A percentile compares a stretch with the other conserved stretches of the same genome.
These are phyloP conservation scores for Daedalea quercina DNA, from an alignment of 768 basidiomycete species.

Conservation along the genomic window DNA sequence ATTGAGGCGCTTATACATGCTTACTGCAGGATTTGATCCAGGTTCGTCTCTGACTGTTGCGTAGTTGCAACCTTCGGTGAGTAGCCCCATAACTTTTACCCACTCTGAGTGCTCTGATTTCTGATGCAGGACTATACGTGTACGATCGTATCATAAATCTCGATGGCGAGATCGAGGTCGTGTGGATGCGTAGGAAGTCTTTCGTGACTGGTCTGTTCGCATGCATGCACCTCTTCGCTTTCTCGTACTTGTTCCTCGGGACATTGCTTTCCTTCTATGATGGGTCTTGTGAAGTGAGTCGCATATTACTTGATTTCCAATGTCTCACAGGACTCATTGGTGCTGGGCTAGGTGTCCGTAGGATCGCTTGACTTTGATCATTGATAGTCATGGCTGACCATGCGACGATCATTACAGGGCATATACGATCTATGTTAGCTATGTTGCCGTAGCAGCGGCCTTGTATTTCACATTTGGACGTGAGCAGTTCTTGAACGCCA, in stretches of 20 bases:
- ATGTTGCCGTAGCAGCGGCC: not conserved
- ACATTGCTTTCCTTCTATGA: not conserved
- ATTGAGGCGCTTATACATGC: no score
- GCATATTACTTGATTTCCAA: not conserved
- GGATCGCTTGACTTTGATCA: not conserved
- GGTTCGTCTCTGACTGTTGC: not conserved
- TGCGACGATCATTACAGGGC: not conserved
- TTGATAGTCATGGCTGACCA: not conserved
- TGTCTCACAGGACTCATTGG: no score
- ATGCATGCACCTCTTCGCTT: not conserved
- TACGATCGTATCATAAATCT: not conserved
- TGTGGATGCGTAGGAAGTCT: not conserved
- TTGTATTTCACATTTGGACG: not conserved
- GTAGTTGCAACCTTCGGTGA: not conserved
- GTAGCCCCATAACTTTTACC: not conserved
- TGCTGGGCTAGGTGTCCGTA: not conserved
- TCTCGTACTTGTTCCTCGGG: not conserved
- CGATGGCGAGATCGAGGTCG: not conserved
- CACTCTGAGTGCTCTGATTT: not conserved
- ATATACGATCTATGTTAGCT: not conserved
- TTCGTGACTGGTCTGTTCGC: not conserved
- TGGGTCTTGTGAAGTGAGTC: not conserved
- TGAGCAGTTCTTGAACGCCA: not conserved
- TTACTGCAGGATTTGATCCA: no score
- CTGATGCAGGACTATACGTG: not conserved